phyloP scores from a whole-genome alignment of 768 basidiomycete species.

The Rhizopogon vesiculosus region DNA sequence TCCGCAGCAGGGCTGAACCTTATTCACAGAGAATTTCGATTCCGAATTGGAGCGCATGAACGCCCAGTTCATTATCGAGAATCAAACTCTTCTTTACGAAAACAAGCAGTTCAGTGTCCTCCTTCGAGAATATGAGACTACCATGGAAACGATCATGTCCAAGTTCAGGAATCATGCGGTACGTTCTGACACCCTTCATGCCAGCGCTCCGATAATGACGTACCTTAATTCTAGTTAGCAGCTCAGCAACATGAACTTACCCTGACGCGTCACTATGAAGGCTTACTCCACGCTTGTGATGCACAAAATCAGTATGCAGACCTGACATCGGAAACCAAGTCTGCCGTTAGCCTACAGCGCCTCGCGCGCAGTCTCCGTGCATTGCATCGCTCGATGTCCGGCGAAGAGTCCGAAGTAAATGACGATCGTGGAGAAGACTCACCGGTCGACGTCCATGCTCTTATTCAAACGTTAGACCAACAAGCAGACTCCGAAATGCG shows the following conservation, averaged over 20 bases:
- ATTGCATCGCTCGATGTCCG: conserved; percentile 65
- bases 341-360: conserved; percentile 64
- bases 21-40: conserved; percentile 74
- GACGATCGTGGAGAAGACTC: conserved; percentile 26
- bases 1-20: conserved; percentile 9
- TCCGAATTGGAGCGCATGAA: conserved; percentile 89
- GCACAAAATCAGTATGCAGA: conserved; percentile 50
- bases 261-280: conserved; percentile 86
- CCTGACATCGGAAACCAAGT: conserved; percentile 53
- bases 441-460: conserved; percentile 35
- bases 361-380: conserved; percentile 67
- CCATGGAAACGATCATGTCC: conserved; percentile 94
- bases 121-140: conserved; percentile 91
- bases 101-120: conserved; percentile 89
- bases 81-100: conserved; percentile 87
- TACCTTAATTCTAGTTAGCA: conserved; percentile 54
- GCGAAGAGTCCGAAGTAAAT: conserved; percentile 42
- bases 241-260: conserved; percentile 88
- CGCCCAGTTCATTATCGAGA: conserved; percentile 89
- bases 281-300: conserved; percentile 65
- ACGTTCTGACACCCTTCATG: conserved; percentile 26
- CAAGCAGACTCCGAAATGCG: conserved; percentile 35
- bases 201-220: conserved; percentile 5
- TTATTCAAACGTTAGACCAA: conserved; percentile 40
- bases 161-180: conserved; percentile 94